phyloP scores from a whole-genome alignment of 1,284 basidiomycete species.

The Leccinum angustisporum region DNA sequence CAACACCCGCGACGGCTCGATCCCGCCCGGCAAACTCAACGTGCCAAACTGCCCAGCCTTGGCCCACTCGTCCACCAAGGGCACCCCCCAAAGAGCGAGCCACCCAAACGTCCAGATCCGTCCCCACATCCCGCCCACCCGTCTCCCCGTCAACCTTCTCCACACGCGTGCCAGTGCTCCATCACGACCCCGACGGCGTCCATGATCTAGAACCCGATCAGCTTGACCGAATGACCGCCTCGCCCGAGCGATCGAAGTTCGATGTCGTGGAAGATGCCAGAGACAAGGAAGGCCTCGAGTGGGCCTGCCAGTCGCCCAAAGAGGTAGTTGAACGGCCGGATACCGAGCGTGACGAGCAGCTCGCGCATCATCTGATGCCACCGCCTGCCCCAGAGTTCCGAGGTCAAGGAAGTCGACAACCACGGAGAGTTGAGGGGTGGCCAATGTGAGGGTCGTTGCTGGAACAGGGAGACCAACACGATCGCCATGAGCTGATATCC shows the following conservation, averaged over 20 bases:
- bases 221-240: constrained; percentile 43
- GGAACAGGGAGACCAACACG: constrained; percentile 39
- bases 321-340: constrained; percentile 31
- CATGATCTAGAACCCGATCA: constrained; percentile 36
- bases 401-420: constrained; percentile 38
- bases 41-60: constrained; percentile 37
- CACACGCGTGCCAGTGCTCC: constrained; percentile 51
- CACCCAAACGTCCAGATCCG: constrained; percentile 52
- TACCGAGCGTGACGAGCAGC: constrained; percentile 26
- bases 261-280: constrained; percentile 55
- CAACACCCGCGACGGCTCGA: constrained; percentile 16
- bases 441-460: constrained; percentile 38
- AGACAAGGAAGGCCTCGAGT: constrained; percentile 55
- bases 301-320: constrained; percentile 48
- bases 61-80: constrained; percentile 53
- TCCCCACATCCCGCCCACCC: constrained; percentile 46
- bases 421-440: constrained; percentile 43
- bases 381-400: constrained; percentile 45
- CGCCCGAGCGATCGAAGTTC: constrained; percentile 57
- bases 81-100: constrained; percentile 46
- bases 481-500: constrained; percentile 44
- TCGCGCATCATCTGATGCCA: constrained; percentile 47
- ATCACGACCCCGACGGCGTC: constrained; percentile 51
- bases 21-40: constrained; percentile 8
- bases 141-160: constrained; percentile 39